A percentile compares a stretch with the other conserved stretches of the same genome.
Conservation (phyloP, 2,329 filamentous ascomycete species). For the Stenocarpella maydis region DNA sequence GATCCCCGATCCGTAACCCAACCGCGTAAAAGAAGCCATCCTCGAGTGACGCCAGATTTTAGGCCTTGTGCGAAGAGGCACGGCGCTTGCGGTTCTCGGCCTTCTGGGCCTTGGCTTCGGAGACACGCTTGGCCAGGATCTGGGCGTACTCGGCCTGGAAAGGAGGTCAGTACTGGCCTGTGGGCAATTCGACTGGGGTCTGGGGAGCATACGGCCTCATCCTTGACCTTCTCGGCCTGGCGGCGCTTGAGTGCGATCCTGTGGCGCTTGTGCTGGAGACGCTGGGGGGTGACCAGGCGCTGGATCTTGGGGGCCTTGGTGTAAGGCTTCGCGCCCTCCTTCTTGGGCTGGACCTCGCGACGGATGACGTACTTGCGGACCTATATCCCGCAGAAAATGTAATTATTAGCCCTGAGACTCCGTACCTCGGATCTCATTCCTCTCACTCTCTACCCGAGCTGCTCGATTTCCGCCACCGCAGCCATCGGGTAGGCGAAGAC, state of each 20-base stretch:
- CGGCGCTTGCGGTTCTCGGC: constrained; percentile 95
- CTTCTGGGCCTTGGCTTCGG: constrained; percentile 94
- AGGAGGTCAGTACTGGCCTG: constrained; percentile 45
- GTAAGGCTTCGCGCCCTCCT: constrained; percentile 96
- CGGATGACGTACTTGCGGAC: constrained; percentile 99
- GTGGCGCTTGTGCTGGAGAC: constrained; percentile 99
- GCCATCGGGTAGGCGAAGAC: constrained; percentile 75
- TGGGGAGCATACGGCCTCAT: constrained; percentile 85
- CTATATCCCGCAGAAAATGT: constrained; percentile 61
- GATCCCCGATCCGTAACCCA: constrained; percentile 36
- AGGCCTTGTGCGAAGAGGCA: constrained; percentile 88
- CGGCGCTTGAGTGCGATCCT: constrained; percentile 97
- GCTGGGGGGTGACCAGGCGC: constrained; percentile 98
- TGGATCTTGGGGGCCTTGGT: constrained; percentile 99
- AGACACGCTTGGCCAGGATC: constrained; percentile 95
- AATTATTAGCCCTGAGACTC: constrained; percentile 45
- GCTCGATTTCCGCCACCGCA: constrained; percentile 52
- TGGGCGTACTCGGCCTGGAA: constrained; percentile 95
- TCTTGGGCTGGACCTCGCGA: constrained; percentile 96
- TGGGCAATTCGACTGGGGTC: not conserved
- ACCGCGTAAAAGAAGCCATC: constrained; percentile 49
- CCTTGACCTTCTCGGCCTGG: constrained; percentile 95
- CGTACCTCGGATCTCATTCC: constrained; percentile 34
- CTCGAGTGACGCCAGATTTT: constrained; percentile 55
- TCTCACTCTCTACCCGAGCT: constrained; percentile 69